phyloP scores from a whole-genome alignment of 345 rosid genomes.

The Populus alba region DNA sequence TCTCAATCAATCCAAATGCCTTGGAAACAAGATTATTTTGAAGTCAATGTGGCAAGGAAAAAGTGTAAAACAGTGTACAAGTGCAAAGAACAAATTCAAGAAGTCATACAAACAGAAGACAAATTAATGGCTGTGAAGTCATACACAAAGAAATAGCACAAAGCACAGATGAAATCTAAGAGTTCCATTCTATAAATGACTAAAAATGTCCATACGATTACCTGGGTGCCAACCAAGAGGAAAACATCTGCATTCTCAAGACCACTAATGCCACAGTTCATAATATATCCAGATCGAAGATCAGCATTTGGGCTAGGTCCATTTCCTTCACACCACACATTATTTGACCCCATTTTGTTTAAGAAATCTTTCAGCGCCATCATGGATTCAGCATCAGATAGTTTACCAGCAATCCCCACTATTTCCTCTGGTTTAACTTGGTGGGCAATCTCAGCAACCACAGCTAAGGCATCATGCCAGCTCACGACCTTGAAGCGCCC shows the following conservation, averaged over 20 bases:
- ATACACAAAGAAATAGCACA: background rate
- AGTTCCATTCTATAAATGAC: background rate
- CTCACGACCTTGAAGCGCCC: constrained; percentile 85
- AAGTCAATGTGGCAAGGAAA: background rate
- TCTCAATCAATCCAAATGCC: background rate
- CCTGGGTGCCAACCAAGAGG: constrained; percentile 97
- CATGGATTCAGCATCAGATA: constrained; percentile 98
- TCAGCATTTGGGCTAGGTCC: constrained; percentile 77
- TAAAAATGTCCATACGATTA: constrained; percentile 15
- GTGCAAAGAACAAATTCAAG: background rate
- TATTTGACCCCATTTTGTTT: constrained; percentile 92
- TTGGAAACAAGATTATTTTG: background rate
- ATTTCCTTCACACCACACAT: constrained; percentile 93
- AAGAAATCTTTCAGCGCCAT: constrained; percentile 91
- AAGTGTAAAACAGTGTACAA: background rate
- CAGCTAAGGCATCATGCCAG: constrained; percentile 95
- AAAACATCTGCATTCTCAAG: constrained; percentile 92
- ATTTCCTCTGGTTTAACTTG: constrained; percentile 82
- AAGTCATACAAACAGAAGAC: no score
- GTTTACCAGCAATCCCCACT: constrained; percentile 85
- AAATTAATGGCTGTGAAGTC: background rate
- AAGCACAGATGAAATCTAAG: background rate
- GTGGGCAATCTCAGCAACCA: constrained; percentile 77
- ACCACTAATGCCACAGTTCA: constrained; percentile 84
- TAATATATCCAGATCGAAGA: constrained; percentile 79